phyloP scores from a whole-genome alignment of 2,329 filamentous ascomycete species.

The Dothideomycetes sp. region DNA sequence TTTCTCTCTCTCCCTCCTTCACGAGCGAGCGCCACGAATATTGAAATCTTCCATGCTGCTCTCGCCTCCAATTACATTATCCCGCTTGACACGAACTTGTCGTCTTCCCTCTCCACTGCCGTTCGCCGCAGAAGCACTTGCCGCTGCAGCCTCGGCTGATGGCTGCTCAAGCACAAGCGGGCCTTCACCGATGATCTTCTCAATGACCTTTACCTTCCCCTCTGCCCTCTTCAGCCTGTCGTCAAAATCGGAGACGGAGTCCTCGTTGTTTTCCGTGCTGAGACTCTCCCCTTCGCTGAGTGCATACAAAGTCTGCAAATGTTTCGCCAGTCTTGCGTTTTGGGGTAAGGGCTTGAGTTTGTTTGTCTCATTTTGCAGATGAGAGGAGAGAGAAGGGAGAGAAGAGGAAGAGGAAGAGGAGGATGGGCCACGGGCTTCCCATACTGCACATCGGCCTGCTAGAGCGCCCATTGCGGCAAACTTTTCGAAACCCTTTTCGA shows the following conservation, averaged over 20 bases:
- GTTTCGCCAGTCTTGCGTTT: constrained; percentile 62
- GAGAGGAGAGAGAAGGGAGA: constrained; percentile 1
- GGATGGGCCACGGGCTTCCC: constrained; percentile 51
- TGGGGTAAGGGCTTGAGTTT: constrained; percentile 34
- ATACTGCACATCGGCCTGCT: constrained; percentile 70
- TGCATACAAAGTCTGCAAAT: constrained; percentile 63
- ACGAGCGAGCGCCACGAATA: constrained; percentile 9
- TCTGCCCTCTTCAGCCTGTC: constrained; percentile 74
- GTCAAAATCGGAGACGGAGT: constrained; percentile 83
- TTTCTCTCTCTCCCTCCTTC: constrained; percentile 2
- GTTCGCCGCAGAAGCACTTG: not conserved
- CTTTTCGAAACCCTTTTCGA: constrained; percentile 90
- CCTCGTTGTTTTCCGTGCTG: constrained; percentile 73
- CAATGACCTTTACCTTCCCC: constrained; percentile 76
- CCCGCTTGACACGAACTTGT: constrained; percentile 12
- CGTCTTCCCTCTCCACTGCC: constrained; percentile 6
- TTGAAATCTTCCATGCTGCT: constrained; percentile 27
- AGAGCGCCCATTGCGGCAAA: constrained; percentile 70
- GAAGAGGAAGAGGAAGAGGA: too few species aligned
- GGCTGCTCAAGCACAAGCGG: constrained; percentile 9
- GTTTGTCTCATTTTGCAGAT: not conserved
- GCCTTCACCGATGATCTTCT: constrained; percentile 51
- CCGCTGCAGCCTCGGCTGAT: not conserved
- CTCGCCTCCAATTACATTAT: constrained; percentile 9
- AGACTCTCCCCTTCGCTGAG: constrained; percentile 70